phyloP scores from a whole-genome alignment of 805 yeast genomes.

The Yarrowia deformans region DNA sequence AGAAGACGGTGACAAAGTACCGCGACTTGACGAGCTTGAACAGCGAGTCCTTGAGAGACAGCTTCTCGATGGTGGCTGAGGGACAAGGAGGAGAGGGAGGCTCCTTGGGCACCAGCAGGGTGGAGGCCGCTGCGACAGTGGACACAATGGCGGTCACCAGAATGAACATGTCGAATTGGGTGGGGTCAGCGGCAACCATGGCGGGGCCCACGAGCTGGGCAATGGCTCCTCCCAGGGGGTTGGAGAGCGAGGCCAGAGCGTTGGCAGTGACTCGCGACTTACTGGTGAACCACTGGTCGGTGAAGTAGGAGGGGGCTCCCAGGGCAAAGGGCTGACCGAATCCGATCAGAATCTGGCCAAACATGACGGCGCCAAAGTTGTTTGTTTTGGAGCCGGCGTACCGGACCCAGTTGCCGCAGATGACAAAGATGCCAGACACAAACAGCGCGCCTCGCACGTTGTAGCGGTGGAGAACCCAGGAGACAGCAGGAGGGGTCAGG shows the following conservation, averaged over 20 bases:
- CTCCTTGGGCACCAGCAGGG: conserved; percentile 44
- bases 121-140: conserved; percentile 43
- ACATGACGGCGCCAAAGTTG: conserved; percentile 47
- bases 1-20: conserved; percentile 42
- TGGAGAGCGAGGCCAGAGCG: conserved; percentile 49
- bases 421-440: conserved; percentile 44
- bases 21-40: conserved; percentile 41
- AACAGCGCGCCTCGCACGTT: conserved; percentile 45
- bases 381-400: conserved; percentile 47
- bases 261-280: conserved; percentile 50
- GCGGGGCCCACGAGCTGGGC: conserved; percentile 50
- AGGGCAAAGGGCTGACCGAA: conserved; percentile 51
- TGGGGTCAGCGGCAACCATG: conserved; percentile 44
- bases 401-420: conserved; percentile 48
- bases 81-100: conserved; percentile 50
- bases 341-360: conserved; percentile 51
- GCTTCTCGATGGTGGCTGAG: conserved; percentile 47
- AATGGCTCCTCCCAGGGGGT: conserved; percentile 51
- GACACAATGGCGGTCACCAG: conserved; percentile 46
- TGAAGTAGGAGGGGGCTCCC: conserved; percentile 48
- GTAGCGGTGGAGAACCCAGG: conserved; percentile 44
- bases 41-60: conserved; percentile 44
- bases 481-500: conserved; percentile 46
- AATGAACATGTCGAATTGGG: conserved; percentile 45
- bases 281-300: conserved; percentile 50